Evolutionary conservation across 2,329 filamentous ascomycete genomes (phyloP).

Genomic region (Beauveria caledonica): DNA sequence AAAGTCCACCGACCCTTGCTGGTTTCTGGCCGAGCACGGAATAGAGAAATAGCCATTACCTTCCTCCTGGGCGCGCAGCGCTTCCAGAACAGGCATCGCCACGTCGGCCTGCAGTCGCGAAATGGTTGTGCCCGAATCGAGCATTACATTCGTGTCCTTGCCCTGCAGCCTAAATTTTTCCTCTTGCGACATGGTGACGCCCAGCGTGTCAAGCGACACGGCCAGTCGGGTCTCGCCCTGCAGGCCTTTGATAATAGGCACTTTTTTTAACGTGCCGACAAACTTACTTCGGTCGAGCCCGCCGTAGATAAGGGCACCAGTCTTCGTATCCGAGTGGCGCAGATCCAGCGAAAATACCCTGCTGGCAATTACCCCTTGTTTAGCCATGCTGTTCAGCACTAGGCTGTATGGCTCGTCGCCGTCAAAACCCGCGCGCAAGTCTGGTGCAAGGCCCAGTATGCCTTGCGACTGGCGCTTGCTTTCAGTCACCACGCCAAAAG

Average conservation of each 20-base stretch:
- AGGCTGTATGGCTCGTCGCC: constrained; percentile 39
- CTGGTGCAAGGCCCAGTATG: constrained; percentile 42
- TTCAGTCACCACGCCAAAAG: constrained; percentile 39
- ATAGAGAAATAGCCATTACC: constrained; percentile 36
- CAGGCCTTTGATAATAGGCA: constrained; percentile 33
- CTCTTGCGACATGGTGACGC: constrained; percentile 20
- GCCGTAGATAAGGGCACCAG: constrained; percentile 45
- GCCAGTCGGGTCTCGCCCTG: constrained; percentile 30
- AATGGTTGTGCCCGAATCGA: constrained; percentile 47
- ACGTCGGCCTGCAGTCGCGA: constrained; percentile 35
- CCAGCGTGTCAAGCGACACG: constrained; percentile 24
- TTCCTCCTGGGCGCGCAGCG: constrained; percentile 33
- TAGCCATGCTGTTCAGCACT: constrained; percentile 41
- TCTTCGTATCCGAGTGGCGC: constrained; percentile 32
- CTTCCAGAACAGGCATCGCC: constrained; percentile 33
- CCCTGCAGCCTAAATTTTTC: constrained; percentile 19
- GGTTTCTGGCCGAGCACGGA: constrained; percentile 30
- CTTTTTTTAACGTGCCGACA: constrained; percentile 34
- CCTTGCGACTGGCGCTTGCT: constrained; percentile 42
- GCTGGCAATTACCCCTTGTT: constrained; percentile 39
- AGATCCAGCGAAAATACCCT: constrained; percentile 45
- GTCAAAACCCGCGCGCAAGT: constrained; percentile 30
- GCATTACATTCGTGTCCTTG: constrained; percentile 33
- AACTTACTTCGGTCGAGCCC: constrained; percentile 46
- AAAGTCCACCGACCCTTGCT: constrained; percentile 38